Base-by-base conservation (phyloP, 2,329 filamentous ascomycete species). In the Thielaviopsis ethacetica region DNA sequence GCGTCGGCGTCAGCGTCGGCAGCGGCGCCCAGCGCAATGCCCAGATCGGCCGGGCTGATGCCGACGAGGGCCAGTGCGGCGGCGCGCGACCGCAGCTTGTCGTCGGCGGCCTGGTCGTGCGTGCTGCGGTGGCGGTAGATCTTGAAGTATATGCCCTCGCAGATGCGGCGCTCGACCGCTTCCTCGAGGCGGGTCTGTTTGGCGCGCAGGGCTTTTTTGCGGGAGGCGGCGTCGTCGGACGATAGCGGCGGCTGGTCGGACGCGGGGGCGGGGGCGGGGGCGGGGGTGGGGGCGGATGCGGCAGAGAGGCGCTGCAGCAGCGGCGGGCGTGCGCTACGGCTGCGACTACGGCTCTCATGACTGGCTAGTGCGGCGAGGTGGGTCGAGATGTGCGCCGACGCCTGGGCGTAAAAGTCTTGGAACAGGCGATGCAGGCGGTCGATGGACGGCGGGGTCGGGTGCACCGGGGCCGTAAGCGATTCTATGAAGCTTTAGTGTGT, bases 91-190 rank as follows among this genome's bases (percentile, higher is more conserved):
- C 93, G 82, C 56, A 98, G 76, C 68, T 95, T 96, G 66, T 95
- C 91, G 68, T 98, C 93, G 66, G 91, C 82, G 13, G 93, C 91
- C 70, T 96, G 91, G 67, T 98, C 93, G 66, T 97, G 84, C 0
- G 91, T 95, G 68, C 80, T 93, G 61, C 86, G 82, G 69, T 98
- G 93, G 53, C 90, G 83, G 79, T 91, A 98, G 68, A 98, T 88
- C 63, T 86, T 84, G 60, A 84, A 79, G 67, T 97, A 97, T 53
- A 91, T 84, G 57, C 84, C 83, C 68, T 95, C 89, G 67, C 88
- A 94, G 12, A 91, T 80, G 63, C 86, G 82, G 63, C 88, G 81
- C 69, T 98, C 93, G 0, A 97, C 87, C 3, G 90, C 89, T 70
- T 98, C 93, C 70, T 98, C 91, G 30, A 97, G 71, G 10, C 86